phyloP scores from a whole-genome alignment of 1,284 basidiomycete genomes.

The Trametes polyzona region DNA sequence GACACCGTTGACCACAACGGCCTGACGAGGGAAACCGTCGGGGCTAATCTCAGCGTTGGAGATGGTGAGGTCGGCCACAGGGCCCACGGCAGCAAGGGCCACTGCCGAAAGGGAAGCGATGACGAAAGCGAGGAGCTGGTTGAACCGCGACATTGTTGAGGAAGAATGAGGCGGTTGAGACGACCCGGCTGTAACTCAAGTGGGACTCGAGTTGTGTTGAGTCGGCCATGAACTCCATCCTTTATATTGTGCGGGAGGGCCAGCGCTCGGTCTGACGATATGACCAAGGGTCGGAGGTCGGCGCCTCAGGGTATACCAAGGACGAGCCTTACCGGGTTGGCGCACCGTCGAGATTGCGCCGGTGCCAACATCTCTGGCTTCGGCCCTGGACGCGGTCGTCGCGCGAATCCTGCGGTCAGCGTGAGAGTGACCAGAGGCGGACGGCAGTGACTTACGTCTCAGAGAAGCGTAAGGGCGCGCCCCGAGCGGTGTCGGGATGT shows the following conservation, averaged over 20 bases:
- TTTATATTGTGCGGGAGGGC: slow-evolving; percentile 13
- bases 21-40: slow-evolving; percentile 29
- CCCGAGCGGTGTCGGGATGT: slow-evolving; percentile 8
- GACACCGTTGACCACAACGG: slow-evolving; percentile 28
- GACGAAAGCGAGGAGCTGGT: slow-evolving; percentile 18
- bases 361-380: slow-evolving; percentile 7
- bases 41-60: slow-evolving; percentile 26
- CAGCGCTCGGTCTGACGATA: neutral
- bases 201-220: slow-evolving; percentile 12
- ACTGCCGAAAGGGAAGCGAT: slow-evolving; percentile 13
- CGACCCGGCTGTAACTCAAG: slow-evolving; percentile 7
- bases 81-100: slow-evolving; percentile 22
- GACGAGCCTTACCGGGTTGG: slow-evolving; percentile 2
- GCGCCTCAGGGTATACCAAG: neutral
- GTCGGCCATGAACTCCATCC: neutral
- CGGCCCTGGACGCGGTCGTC: slow-evolving; percentile 23
- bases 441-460: slow-evolving; percentile 4
- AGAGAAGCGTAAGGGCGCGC: slow-evolving; percentile 9
- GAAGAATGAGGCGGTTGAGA: neutral
- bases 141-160: slow-evolving; percentile 17
- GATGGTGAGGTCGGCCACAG: slow-evolving; percentile 27
- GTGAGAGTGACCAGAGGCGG: slow-evolving; percentile 13
- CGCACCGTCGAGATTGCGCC: slow-evolving; percentile 2
- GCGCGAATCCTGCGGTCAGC: slow-evolving; percentile 16
- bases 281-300: neutral